Evolutionary conservation across 2,329 filamentous ascomycete genomes (phyloP), one percentile per base, ranked within the genome.

Genomic region (Anisogramma anomala): DNA sequence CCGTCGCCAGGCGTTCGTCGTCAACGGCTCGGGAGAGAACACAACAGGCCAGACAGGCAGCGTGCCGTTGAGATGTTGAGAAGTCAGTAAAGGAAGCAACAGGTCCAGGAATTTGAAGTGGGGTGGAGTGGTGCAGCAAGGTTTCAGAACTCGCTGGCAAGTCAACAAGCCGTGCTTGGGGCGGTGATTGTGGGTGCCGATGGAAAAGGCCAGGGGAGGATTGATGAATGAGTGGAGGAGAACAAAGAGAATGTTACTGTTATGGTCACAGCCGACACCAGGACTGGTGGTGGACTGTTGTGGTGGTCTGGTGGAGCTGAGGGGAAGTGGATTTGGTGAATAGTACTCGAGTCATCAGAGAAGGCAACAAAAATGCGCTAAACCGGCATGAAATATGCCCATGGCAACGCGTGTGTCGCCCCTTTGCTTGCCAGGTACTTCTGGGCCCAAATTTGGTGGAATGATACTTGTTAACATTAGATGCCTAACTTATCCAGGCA

Each of bases 21-120:
- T n/a, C n/a, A n/a, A 41, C 41, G 36, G 41, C 27, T 36, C 30
- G 34, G 18, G 28, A 30, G 28, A 37, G 13, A 33, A 36, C 17
- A 42, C 17, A 42, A 43, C 33, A 39, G 42, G 39, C 38, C 39
- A 45, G 35, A 39, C 39, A 33, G 37, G 37, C 41, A 40, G 42
- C 45, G 37, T 36, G 46, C 36, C 38, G 34, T 23, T 9, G 9
- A n/a, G n/a, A n/a, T n/a, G 22, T 40, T 36, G 37, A 41, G 38
- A 41, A 41, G 38, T 41, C 38, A 32, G 38, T 41, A 41, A 41
- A 20, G 32, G 38, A 23, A 41, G 38, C 25, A 22, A 28, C 38
- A 35, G 31, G 23, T 35, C 38, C 32, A 35, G 32, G 30, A 27
- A 41, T 33, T 30, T 33, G 32, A 18, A 26, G 38, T 41, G 38